Conservation (phyloP, 306 rosid species). For the Ziziphus jujuba region DNA sequence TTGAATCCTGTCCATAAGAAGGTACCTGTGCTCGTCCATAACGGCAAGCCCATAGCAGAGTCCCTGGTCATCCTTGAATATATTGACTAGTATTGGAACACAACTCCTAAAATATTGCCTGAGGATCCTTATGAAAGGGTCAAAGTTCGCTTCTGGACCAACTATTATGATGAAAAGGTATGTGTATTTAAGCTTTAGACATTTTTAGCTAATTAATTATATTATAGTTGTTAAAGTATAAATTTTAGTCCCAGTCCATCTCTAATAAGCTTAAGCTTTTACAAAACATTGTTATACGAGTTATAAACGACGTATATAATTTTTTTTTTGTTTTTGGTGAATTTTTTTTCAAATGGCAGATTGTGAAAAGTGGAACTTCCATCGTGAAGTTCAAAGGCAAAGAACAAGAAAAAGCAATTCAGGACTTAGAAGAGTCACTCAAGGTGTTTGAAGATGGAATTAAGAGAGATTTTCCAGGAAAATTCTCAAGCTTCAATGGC, state of each 20-base stretch:
- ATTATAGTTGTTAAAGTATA: too few relatives aligned
- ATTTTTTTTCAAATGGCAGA: too few relatives aligned
- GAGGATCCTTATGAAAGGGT: conserved; percentile 39
- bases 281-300: too few relatives aligned
- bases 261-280: too few relatives aligned
- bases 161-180: conserved; percentile 30
- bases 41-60: conserved; percentile 33
- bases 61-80: conserved; percentile 45
- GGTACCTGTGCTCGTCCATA: conserved; percentile 43
- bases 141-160: conserved; percentile 43
- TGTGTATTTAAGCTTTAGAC: background rate
- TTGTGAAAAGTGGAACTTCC: background rate
- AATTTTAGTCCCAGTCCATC: too few relatives aligned
- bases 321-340: too few relatives aligned
- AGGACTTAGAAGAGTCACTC: conserved; percentile 13
- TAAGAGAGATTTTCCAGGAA: conserved; percentile 28
- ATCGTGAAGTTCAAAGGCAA: conserved; percentile 28
- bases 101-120: conserved; percentile 35
- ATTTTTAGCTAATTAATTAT: background rate
- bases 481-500: conserved; percentile 10
- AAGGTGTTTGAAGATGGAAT: conserved; percentile 44
- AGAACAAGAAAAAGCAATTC: conserved; percentile 29
- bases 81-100: conserved; percentile 39
- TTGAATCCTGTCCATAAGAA: conserved; percentile 40
- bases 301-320: too few relatives aligned